Percentiles rank a stretch among this genome's conserved stretches.
These are phyloP conservation scores for Leucosporidium scottii DNA, from an alignment of 768 basidiomycete genomes.

Conservation along the genomic window DNA sequence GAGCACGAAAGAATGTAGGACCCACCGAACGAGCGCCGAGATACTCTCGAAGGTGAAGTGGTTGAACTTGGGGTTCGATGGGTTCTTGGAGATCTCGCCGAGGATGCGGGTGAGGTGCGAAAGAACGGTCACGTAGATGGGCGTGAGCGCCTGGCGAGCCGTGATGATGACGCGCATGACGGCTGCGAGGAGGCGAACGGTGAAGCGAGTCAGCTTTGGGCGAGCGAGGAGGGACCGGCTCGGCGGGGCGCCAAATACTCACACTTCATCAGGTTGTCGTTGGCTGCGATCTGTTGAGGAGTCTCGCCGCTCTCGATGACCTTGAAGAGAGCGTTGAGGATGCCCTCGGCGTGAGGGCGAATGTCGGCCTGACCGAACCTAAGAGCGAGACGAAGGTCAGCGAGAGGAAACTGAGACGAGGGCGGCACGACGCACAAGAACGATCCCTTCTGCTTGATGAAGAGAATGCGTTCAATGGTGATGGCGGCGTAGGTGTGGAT, in stretches of 20 bases:
- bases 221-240: background rate
- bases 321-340: constrained; percentile 59
- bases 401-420: background rate
- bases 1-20: constrained; percentile 1
- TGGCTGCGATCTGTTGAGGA: constrained; percentile 90
- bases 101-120: constrained; percentile 72
- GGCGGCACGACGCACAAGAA: constrained; percentile 55
- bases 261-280: constrained; percentile 98
- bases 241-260: constrained; percentile 37
- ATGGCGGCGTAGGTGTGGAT: constrained; percentile 94
- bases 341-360: constrained; percentile 66
- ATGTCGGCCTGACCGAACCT: constrained; percentile 87
- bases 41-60: constrained; percentile 96
- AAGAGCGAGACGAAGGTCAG: background rate
- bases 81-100: constrained; percentile 84
- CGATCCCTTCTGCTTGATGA: constrained; percentile 70
- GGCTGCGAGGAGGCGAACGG: constrained; percentile 57
- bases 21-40: constrained; percentile 79
- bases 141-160: constrained; percentile 67
- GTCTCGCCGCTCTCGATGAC: constrained; percentile 73
- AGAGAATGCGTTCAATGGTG: constrained; percentile 90
- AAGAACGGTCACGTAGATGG: constrained; percentile 60
- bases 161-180: constrained; percentile 89
- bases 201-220: background rate
- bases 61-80: constrained; percentile 94